Evolutionary conservation across 176 grass and related monocot genomes (phyloP), one percentile per base, ranked within the genome.

Genomic region (Elymus sibiricus): DNA sequence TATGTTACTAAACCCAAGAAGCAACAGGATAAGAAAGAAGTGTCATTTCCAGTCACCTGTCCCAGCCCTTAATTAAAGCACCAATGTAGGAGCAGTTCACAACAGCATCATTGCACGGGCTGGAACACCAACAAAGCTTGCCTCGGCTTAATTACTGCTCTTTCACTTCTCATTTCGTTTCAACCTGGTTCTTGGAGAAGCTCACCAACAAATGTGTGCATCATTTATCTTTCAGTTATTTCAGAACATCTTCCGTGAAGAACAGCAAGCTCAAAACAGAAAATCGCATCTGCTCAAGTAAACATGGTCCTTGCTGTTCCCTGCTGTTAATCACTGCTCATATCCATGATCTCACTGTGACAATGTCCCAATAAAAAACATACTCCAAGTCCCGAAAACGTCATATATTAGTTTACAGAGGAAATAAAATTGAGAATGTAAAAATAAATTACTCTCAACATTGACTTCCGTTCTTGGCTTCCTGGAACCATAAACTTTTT

Each of bases 1-100:
- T n/a, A 83, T 77, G 35, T 77, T 77, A 56, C 79, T 67, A 31
- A 82, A 67, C 72, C 63, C 71, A 77, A 82, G 24, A 66, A 42
- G 79, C 60, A 87, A 38, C 44, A 67, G 0, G 61, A 76, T 82
- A 31, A 58, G 40, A 46, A 82, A 46, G 64, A 78, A 88, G 27
- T 51, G 16, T 44, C 72, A 47, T 61, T 38, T 83, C 79, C 53
- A 69, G 63, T 78, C 64, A 71, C 63, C 27, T 88, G 73, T 68
- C 38, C 7, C 4, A n/a, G 73, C 60, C 63, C 63, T n/a, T 53
- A 77, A 85, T 53, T 66, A 53, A 77, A 65, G 25, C 59, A 29
- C 26, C 9, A 78, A 47, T 70, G 28, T 11, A 70, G 47, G 38
- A 40, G 29, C 24, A 40, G 24, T 74, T 84, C 55, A 39, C 82